Evolutionary conservation across 2,329 filamentous ascomycete genomes (phyloP).

Genomic region (Colletotrichum phormii): DNA sequence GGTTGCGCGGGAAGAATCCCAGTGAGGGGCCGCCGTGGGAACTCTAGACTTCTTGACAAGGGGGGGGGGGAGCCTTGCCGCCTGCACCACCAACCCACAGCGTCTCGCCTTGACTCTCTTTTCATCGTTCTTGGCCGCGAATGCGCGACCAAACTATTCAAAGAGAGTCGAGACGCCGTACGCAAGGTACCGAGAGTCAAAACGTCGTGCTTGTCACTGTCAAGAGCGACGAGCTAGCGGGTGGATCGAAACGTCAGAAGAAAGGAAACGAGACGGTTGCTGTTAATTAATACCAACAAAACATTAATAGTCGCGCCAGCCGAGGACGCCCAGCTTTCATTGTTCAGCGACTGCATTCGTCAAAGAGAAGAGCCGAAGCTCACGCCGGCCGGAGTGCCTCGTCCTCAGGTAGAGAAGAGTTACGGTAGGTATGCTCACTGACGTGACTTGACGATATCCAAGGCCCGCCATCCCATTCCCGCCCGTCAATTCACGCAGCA

Average conservation of each 20-base stretch:
- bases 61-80: not conserved
- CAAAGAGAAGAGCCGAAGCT: constrained; percentile 14
- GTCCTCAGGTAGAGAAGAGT: too few species aligned
- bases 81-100: not conserved
- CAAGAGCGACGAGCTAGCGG: not conserved
- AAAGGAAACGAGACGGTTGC: constrained; percentile 2
- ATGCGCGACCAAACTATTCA: not conserved
- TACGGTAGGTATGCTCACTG: not conserved
- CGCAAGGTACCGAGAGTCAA: not conserved
- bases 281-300: not conserved
- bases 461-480: constrained; percentile 9
- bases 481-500: not conserved
- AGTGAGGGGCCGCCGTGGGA: constrained; percentile 25
- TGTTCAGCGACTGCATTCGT: not conserved
- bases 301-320: not conserved
- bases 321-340: not conserved
- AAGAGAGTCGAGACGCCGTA: not conserved
- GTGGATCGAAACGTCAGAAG: constrained; percentile 3
- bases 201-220: not conserved
- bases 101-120: constrained; percentile 24
- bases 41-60: constrained; percentile 4
- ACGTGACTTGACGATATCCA: not conserved
- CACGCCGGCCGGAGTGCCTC: not conserved
- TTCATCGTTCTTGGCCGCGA: not conserved
- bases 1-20: constrained; percentile 23